Evolutionary conservation across 2,329 filamentous ascomycete genomes (phyloP), one percentile per base, ranked within the genome.

Genomic region (Fusarium transvaalense): DNA sequence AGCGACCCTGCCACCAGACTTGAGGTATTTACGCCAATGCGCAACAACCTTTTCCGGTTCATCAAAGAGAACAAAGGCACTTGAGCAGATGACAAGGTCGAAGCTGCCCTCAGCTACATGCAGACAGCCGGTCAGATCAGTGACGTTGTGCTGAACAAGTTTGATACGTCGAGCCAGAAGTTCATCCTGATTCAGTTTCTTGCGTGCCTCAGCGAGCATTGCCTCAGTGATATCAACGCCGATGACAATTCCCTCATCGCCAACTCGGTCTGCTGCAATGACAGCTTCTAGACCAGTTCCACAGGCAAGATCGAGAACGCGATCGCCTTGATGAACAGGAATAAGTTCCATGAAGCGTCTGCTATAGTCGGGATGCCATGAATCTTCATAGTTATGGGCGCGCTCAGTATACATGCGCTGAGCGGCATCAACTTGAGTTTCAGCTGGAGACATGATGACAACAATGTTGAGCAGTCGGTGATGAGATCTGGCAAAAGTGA

Each of bases 201-300:
- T 57, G 37, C 56, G 66, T 25, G 77, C 76, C 29, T 68, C 67
- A 1, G 47, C 71, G 4, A 80, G 73, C 78, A 80, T 80, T 25
- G 71, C 71, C 6, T 61, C 42, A 3, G 76, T 76, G 34, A 74
- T 65, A 57, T 80, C 78, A n/a, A 79, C 70, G 19, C 71, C 78
- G 10, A 77, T 39, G 17, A 79, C 68, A 31, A 57, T 46, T 10
- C 76, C 78, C 3, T 64, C 41, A 3, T 71, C 66, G 12, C 75
- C 74, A 12, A 77, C 69, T 5, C 31, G 38, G 3, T 73, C 68
- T 2, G 75, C 76, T n/a, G 76, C 74, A 17, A 75, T 66, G 51
- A 76, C 74, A 10, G 71, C 67, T 21, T 78, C 77, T 5, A 78
- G 66, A 7, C 76, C 78, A 13, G 78, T 79, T n/a, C 78, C 78